Evolutionary conservation across 768 basidiomycete species (phyloP).

Genomic region (Brasilioporus rufonigricans): DNA sequence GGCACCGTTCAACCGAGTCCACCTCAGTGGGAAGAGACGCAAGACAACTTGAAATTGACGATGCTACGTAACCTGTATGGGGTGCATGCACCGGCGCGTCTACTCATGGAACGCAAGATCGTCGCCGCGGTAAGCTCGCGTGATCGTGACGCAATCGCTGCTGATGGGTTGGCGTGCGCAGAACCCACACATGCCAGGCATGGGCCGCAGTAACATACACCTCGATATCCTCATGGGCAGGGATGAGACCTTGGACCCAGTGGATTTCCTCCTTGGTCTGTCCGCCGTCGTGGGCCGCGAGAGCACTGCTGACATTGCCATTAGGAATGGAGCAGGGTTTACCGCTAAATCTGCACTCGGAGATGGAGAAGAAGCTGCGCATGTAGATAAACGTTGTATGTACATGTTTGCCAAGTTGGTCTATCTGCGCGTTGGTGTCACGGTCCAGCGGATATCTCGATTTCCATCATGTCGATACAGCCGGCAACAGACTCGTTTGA

Average conservation of each 20-base stretch:
- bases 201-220: slow-evolving; percentile 74
- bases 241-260: slow-evolving; percentile 77
- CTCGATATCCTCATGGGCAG: slow-evolving; percentile 93
- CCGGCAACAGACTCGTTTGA: slow-evolving; percentile 26
- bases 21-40: slow-evolving; percentile 88
- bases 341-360: slow-evolving; percentile 56
- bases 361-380: slow-evolving; percentile 62
- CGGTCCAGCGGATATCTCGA: not conserved
- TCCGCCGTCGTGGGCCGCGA: slow-evolving; percentile 4
- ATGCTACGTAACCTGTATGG: slow-evolving; percentile 84
- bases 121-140: slow-evolving; percentile 56
- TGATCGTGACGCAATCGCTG: not conserved
- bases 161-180: slow-evolving; percentile 28
- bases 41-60: slow-evolving; percentile 82
- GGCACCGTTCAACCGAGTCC: not conserved
- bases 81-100: slow-evolving; percentile 83
- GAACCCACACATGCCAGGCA: slow-evolving; percentile 65
- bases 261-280: slow-evolving; percentile 79
- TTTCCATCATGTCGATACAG: slow-evolving; percentile 19
- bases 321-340: slow-evolving; percentile 54
- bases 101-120: slow-evolving; percentile 92
- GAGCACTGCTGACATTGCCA: slow-evolving; percentile 2
- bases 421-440: too few species aligned
- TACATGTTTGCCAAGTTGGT: slow-evolving; percentile 22
- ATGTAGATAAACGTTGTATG: slow-evolving; percentile 29